Percentiles rank a stretch among this genome's conserved stretches.
Evolutionary conservation across 371 early-diverging fungal species (phyloP).

Genomic region (Haplosporangium sp.): DNA sequence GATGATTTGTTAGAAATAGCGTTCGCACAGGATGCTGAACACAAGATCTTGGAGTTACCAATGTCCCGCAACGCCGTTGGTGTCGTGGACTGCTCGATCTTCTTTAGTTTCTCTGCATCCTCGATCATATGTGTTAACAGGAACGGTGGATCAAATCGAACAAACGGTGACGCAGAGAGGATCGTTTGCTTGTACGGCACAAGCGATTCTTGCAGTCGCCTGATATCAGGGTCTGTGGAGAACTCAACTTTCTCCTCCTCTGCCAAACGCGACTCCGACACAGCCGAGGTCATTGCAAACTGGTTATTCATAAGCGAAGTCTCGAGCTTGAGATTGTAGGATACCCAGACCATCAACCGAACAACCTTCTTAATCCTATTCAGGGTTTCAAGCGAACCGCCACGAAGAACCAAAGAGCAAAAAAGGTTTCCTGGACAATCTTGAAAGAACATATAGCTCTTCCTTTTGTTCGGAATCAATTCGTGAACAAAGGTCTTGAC

Average conservation of each 20-base stretch:
- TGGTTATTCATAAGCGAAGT: conserved; percentile 81
- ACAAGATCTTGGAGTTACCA: conserved; percentile 40
- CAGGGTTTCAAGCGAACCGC: conserved; percentile 71
- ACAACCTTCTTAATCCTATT: conserved; percentile 79
- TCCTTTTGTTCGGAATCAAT: conserved; percentile 78
- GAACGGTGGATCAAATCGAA: conserved; percentile 85
- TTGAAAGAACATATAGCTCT: conserved; percentile 88
- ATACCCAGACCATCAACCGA: conserved; percentile 83
- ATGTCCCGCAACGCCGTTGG: conserved; percentile 34
- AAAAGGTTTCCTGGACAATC: conserved; percentile 84
- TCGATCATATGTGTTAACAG: conserved; percentile 75
- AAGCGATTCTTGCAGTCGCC: conserved; percentile 27
- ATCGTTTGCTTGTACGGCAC: conserved; percentile 70
- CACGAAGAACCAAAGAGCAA: conserved; percentile 90
- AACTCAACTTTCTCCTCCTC: conserved; percentile 34
- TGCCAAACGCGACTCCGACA: conserved; percentile 19
- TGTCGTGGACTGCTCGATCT: conserved; percentile 41
- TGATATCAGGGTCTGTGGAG: conserved; percentile 29
- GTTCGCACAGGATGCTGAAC: conserved; percentile 23
- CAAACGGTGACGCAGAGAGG: conserved; percentile 86
- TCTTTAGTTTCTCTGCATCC: conserved; percentile 64
- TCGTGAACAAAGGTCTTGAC: conserved; percentile 83
- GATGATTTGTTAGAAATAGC: conserved; percentile 41
- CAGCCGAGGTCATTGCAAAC: conserved; percentile 66
- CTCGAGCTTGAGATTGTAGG: conserved; percentile 86